Evolutionary conservation across 176 grass and related monocot species (phyloP).

Genomic region (Zoysia japonica): DNA sequence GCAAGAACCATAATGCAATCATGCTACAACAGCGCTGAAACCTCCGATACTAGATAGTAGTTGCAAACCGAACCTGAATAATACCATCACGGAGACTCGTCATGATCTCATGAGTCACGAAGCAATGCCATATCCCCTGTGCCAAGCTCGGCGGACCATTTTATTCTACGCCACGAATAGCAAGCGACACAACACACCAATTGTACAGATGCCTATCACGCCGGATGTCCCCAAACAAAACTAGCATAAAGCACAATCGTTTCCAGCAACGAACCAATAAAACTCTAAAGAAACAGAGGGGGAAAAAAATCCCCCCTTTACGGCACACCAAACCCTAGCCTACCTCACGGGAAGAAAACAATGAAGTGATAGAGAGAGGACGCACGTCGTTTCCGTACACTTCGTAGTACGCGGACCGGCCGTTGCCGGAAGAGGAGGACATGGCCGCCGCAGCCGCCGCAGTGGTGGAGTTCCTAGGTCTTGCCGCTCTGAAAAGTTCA

Average conservation of each 20-base stretch:
- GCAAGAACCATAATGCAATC: background rate
- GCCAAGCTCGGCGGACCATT: background rate
- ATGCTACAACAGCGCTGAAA: background rate
- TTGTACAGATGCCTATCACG: background rate
- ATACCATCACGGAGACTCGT: background rate
- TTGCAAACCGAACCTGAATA: background rate
- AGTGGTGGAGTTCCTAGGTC: background rate
- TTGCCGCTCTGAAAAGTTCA: conserved; percentile 10
- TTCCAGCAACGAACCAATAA: background rate
- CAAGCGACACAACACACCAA: background rate
- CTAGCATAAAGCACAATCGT: background rate
- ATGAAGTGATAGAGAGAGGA: background rate
- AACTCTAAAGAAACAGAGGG: background rate
- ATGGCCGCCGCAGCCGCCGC: conserved; percentile 1
- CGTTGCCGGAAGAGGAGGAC: conserved; percentile 36
- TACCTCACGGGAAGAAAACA: background rate
- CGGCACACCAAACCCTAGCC: background rate
- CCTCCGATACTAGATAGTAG: background rate
- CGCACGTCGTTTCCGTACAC: conserved; percentile 64
- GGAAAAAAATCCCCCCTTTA: background rate
- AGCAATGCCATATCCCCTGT: background rate
- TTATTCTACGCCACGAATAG: background rate
- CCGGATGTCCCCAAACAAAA: background rate
- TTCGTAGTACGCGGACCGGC: conserved; percentile 49
- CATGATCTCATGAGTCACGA: background rate